Conservation (phyloP, 805 yeast genomes). For the Yarrowia porcina region DNA sequence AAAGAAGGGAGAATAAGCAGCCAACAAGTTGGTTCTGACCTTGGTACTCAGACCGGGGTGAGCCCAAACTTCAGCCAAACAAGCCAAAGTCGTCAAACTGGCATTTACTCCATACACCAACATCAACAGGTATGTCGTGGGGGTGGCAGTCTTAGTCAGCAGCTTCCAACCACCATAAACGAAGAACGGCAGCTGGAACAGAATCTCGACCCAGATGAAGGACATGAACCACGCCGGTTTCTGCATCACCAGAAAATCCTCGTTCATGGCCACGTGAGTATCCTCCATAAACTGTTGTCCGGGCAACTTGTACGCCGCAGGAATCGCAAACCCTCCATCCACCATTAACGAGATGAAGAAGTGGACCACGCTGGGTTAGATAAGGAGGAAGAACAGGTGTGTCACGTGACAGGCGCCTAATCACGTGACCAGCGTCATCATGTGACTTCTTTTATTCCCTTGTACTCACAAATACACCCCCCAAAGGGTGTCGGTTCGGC, state of each 20-base stretch:
- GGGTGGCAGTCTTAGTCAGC: slow-evolving; percentile 14
- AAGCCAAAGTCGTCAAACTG: slow-evolving; percentile 68
- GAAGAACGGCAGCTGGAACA: slow-evolving; percentile 80
- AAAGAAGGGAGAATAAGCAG: slow-evolving; percentile 67
- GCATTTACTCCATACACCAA: slow-evolving; percentile 81
- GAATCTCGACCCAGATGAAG: slow-evolving; percentile 69
- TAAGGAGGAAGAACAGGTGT: neutral
- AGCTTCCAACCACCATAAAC: slow-evolving; percentile 49
- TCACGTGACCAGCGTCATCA: neutral
- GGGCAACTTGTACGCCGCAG: slow-evolving; percentile 46
- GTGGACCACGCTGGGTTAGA: slow-evolving; percentile 49
- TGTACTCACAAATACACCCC: slow-evolving; percentile 20
- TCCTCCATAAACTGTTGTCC: slow-evolving; percentile 51
- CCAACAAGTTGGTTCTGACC: slow-evolving; percentile 43
- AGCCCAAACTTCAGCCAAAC: slow-evolving; percentile 43
- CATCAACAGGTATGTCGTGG: slow-evolving; percentile 43
- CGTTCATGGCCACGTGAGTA: slow-evolving; percentile 61
- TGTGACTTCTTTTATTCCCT: neutral
- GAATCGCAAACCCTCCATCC: slow-evolving; percentile 71
- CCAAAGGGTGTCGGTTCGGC: slow-evolving; percentile 17
- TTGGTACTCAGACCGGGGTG: slow-evolving; percentile 40
- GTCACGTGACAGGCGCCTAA: neutral
- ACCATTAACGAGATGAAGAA: slow-evolving; percentile 71
- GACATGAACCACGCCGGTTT: slow-evolving; percentile 70
- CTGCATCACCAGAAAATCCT: slow-evolving; percentile 62